A percentile compares a stretch with the other conserved stretches of the same genome.
Evolutionary conservation across 441 rosid species (phyloP).

Genomic region (Adansonia madagascariensis): DNA sequence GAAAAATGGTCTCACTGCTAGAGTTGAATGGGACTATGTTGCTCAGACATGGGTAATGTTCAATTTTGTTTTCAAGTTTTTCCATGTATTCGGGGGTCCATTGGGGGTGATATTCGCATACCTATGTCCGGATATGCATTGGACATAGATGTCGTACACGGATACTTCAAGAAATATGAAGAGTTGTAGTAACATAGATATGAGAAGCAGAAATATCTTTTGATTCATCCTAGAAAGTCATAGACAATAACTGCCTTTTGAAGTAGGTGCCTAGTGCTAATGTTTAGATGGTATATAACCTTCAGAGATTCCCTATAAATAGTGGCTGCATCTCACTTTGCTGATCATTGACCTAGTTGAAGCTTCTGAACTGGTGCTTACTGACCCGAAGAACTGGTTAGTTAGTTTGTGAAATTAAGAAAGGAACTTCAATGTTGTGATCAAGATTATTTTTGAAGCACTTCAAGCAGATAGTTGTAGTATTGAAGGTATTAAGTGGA

Average conservation of each 20-base stretch:
- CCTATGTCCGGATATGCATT: too few species aligned
- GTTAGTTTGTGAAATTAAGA: conserved; percentile 14
- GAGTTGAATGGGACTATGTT: not conserved
- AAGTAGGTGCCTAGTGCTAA: not conserved
- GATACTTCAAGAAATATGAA: too few species aligned
- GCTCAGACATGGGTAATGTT: too few species aligned
- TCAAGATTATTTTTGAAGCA: not conserved
- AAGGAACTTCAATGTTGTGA: not conserved
- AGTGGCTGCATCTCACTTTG: not conserved
- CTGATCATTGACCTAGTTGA: not conserved
- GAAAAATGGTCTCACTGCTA: not conserved
- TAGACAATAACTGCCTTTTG: not conserved
- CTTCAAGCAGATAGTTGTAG: not conserved
- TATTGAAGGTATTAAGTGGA: conserved; percentile 3
- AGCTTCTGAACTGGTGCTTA: not conserved
- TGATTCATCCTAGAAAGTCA: not conserved
- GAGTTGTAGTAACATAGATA: not conserved
- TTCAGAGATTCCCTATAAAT: not conserved
- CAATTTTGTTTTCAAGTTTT: too few species aligned
- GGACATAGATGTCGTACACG: too few species aligned
- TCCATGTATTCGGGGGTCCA: too few species aligned
- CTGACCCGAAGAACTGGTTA: not conserved
- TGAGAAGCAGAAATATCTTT: conserved; percentile 13
- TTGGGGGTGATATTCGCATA: too few species aligned
- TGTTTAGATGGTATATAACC: not conserved